Base-by-base conservation (phyloP, 768 basidiomycete species). In the Podaxis carcinomalis region DNA sequence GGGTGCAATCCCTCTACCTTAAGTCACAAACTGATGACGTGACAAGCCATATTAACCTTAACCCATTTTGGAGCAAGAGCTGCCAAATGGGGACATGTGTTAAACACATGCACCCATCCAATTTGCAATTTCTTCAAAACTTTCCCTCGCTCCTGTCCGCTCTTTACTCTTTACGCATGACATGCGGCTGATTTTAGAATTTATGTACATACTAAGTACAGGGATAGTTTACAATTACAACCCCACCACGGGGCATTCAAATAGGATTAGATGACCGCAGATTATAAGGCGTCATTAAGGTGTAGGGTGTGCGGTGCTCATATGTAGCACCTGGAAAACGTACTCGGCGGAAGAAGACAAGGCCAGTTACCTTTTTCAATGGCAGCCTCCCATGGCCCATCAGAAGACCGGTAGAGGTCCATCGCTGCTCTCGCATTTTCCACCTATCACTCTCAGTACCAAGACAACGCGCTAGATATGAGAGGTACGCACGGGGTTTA, bases 311-410 rank as follows among this genome's bases (percentile, higher is more conserved):
- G 36, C 23, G n/a, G 44, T 9, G 46, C 40, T 73, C 69, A 91
- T 56, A 83, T 71, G 68, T 91, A 93, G 70, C 90, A 93, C 64
- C 90, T 83, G 56, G 91, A 91, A 73, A 89, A 93, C 7, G 86
- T 85, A 71, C 84, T 86, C 0, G 91, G 91, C 37, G 91, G 90
- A 52, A 93, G 81, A 57, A 78, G 78, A 61, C 83, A 87, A 1
- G 91, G 90, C 91, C 91, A 93, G 62, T 86, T 83, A 9, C 82
- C 84, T 35, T 73, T 75, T 13, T 78, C 70, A 47, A 92, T 77
- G 21, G 82, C 77, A 9, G 64, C 68, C 68, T 93, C 91, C 90
- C 91, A 93, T 58, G 86, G 83, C 3, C 73, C 70, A 3, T 81
- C 77, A 61, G 84, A 80, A 13, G 89, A 82, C 32, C 83, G 73